Evolutionary conservation across 2,329 filamentous ascomycete species (phyloP), one percentile per base, ranked within the genome.

Genomic region (Neodidymelliopsis sp.): DNA sequence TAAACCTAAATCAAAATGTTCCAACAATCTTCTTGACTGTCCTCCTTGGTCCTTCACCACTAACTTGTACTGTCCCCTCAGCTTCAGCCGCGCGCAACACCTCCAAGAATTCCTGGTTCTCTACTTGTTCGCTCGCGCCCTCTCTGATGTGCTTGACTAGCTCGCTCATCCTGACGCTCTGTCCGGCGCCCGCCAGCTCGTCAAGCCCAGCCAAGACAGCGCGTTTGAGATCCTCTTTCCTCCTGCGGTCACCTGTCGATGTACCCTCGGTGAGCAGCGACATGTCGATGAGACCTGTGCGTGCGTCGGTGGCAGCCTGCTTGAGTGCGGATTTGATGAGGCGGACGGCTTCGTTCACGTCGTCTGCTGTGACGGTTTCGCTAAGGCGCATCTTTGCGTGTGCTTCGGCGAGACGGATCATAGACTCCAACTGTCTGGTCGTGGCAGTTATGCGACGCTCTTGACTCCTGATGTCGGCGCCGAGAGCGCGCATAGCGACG

Each of bases 381-480:
- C 88, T 84, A 4, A 99, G 83, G 4, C 94, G 89, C 95, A 99
- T 99, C 75, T 97, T 97, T 38, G 94, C 95, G 74, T 99, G 95
- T 0, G 92, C 94, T 78, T 99, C 94, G 1, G 92, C 79, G 3
- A 99, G 87, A 54, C 94, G 93, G 69, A 99, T 97, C 95, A 99
- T 99, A 34, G 89, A 94, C 76, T 99, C 95, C 5, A 99, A 82
- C 75, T 99, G 94, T 69, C 94, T 85, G 0, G 95, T 99, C 3
- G 94, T 99, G 29, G 94, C 94, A 0, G 94, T 99, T 76, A 99
- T 99, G 60, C 94, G 90, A 74, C 95, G 93, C 74, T 99, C 95
- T 3, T 90, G 84, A 2, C 91, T 83, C 37, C 93, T 90, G 16
- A 81, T 74, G 51, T 81, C 78, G 31, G 78, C 75, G 53, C 94